A percentile compares a stretch with the other conserved stretches of the same genome.
These are phyloP conservation scores for Microbotryum intermedium DNA, from an alignment of 1,284 basidiomycete species.

Conservation along the genomic window DNA sequence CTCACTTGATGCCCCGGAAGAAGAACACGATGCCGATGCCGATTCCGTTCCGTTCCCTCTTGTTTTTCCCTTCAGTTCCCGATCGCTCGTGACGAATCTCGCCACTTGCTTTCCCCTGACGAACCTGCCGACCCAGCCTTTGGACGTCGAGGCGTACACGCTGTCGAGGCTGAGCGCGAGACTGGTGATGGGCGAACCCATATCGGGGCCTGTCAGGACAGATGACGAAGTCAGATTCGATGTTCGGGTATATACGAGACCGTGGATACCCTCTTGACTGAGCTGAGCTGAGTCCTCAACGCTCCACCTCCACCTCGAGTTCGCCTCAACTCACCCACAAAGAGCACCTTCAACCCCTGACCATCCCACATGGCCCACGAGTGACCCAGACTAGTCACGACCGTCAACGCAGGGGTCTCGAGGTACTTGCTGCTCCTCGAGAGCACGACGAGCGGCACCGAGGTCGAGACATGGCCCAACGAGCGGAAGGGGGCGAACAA, in stretches of 20 bases:
- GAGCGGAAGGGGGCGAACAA: constrained; percentile 94
- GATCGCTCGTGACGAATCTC: constrained; percentile 2
- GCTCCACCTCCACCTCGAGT: no score
- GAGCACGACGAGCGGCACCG: constrained; percentile 82
- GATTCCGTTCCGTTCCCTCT: neutral
- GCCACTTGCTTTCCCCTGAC: constrained; percentile 73
- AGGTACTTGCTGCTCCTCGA: constrained; percentile 63
- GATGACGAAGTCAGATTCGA: neutral
- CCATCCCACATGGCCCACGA: constrained; percentile 98
- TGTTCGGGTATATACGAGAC: neutral
- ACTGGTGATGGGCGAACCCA: constrained; percentile 60
- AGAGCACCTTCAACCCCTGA: constrained; percentile 80
- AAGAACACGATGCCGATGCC: neutral
- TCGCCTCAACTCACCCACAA: constrained; percentile 61
- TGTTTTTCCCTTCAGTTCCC: neutral
- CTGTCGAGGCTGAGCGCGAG: constrained; percentile 77
- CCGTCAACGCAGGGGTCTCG: constrained; percentile 33
- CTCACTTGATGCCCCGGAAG: constrained; percentile 9
- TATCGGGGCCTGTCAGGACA: constrained; percentile 59
- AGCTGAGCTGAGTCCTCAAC: neutral
- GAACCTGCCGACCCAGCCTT: constrained; percentile 56
- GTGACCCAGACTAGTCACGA: constrained; percentile 80
- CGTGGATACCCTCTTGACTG: neutral
- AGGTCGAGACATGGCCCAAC: constrained; percentile 83
- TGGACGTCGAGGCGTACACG: constrained; percentile 70